phyloP scores from a whole-genome alignment of 192 early-diverging fungal genomes.

The Dispira parvispora region DNA sequence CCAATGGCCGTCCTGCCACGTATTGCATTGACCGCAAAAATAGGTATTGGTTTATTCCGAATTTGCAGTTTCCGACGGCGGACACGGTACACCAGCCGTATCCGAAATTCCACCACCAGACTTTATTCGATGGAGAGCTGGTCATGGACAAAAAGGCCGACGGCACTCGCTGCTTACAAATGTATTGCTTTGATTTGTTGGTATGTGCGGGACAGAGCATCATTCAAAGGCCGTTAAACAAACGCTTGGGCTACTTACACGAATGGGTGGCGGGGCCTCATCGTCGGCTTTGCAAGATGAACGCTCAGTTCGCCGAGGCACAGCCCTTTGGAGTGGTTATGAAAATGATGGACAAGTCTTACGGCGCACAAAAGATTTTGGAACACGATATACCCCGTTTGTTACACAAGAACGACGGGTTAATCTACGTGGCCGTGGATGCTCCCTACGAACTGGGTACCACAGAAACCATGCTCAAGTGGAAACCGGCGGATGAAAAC shows the following conservation, averaged over 20 bases:
- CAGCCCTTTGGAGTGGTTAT: constrained; percentile 31
- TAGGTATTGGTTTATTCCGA: constrained; percentile 45
- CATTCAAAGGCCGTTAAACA: constrained; percentile 36
- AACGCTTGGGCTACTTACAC: constrained; percentile 51
- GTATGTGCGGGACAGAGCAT: constrained; percentile 34
- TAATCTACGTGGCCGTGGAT: constrained; percentile 51
- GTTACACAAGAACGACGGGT: constrained; percentile 51
- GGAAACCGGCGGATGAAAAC: constrained; percentile 73
- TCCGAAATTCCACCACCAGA: constrained; percentile 39
- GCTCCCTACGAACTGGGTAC: constrained; percentile 51
- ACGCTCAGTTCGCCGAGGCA: constrained; percentile 10
- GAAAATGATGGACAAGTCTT: constrained; percentile 50
- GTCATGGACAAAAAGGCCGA: constrained; percentile 72
- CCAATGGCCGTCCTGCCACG: not conserved
- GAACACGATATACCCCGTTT: constrained; percentile 35
- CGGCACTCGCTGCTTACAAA: no score
- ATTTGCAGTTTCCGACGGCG: constrained; percentile 47
- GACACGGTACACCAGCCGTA: constrained; percentile 14
- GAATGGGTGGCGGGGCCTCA: constrained; percentile 49
- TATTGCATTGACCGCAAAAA: constrained; percentile 46
- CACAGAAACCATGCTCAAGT: constrained; percentile 55
- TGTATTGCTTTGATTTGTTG: constrained; percentile 62
- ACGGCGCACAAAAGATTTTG: constrained; percentile 38
- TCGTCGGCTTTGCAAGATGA: constrained; percentile 22
- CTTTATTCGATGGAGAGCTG: constrained; percentile 84